Base-by-base conservation (phyloP, 495 filamentous ascomycete species). In the Evansstolkia leycettana region DNA sequence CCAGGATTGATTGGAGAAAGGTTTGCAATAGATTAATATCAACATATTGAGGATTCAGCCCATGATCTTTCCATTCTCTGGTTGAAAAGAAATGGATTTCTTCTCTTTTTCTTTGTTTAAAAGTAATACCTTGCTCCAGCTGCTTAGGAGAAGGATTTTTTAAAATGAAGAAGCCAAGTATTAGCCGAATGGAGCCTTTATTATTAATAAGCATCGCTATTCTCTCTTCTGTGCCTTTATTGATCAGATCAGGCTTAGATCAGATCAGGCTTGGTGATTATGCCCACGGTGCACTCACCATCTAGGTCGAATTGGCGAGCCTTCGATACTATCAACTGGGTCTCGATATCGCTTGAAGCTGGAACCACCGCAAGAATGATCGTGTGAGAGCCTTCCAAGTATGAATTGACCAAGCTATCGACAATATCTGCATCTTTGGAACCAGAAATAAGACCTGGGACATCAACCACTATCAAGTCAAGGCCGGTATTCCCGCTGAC, bases 401-500 rank as follows among this genome's bases (percentile, higher is more conserved):
- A 64, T 0, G 37, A 48, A 25, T 56, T 42, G 5, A 60, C 56
- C 2, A 64, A 31, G 2, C 33, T 28, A 7, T 25, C 5, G 1
- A 62, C 48, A n/a, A 54, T 23, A 20, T 46, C 1, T 8, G 62
- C 41, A 14, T 60, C 60, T 13, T 51, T 28, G 15, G 54, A 45
- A 7, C 53, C 49, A 0, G 50, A 49, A 57, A 58, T 64, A 27
- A 63, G 28, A 0, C 72, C 70, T 1, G 72, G 72, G 2, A 75
- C 46, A 45, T 80, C 72, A 3, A 76, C 68, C 0, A 76, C 37
- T 1, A 67, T 76, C 36, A 75, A 39, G 31, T 72, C 60, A 7
- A 70, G 60, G 34, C 61, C 61, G 3, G 64, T 63, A 6, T 65
- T 58, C 2, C 71, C 69, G 1, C 56, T 50, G 28, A 73, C 42